Evolutionary conservation across 805 yeast genomes (phyloP), one percentile per base, ranked within the genome.

Genomic region (Pichia sporocuriosa): DNA sequence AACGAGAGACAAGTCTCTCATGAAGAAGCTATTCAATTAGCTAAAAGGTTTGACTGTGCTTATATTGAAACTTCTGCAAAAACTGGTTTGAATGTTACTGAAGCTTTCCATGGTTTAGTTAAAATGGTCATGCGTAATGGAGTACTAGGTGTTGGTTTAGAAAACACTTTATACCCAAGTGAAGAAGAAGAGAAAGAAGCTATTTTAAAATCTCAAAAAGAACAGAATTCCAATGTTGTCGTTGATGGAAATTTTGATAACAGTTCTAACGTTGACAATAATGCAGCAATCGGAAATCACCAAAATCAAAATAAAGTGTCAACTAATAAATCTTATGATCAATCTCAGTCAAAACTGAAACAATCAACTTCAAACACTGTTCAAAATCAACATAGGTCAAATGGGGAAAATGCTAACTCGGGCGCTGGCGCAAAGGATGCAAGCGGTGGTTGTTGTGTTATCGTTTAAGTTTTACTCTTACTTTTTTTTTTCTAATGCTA

Each of bases 61-160:
- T 93, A 89, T 59, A 72, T 89, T 52, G 98, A 93, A 65, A 86
- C 97, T 2, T 79, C 90, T 31, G 97, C 97, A 20, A 93, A 93
- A 62, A 85, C 83, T 54, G 81, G 95, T 45, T 73, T 82, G 50
- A 89, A 93, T 54, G 97, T 93, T 34, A 51, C 50, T 11, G 62
- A 62, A 28, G 66, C 66, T 10, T 64, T 64, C 49, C 56, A 62
- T 47, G 54, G 54, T 16, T 51, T 64, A 36, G 67, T 64, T 17
- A 63, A 55, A 44, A 59, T 61, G 47, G 58, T 63, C 22, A 55
- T 57, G 47, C 48, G 54, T 37, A 44, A 47, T 27, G 52, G 53
- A 8, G 46, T 51, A 19, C 30, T 47, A 24, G 52, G 53, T 34
- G 55, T 58, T 4, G 58, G 61, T 4, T 45, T 58, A 25, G 45